These are phyloP conservation scores for Lentinula lateritia DNA, from an alignment of 768 basidiomycete species.

Conservation along the genomic window DNA sequence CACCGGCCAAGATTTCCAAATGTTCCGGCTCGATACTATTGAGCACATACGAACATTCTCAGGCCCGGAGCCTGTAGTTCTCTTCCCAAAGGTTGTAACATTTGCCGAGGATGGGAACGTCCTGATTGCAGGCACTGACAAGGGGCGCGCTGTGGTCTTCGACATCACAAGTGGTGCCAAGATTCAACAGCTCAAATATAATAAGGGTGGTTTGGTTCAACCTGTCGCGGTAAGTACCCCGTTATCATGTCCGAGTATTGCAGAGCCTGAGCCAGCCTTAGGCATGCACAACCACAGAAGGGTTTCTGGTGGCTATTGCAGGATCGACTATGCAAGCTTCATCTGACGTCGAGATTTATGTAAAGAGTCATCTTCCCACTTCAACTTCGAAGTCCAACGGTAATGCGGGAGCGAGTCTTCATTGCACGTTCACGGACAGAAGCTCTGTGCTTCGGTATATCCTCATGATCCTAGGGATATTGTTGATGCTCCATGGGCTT, in stretches of 20 bases:
- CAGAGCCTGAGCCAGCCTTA: neutral
- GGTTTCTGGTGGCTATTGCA: neutral
- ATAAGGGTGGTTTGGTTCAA: neutral
- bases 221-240: neutral
- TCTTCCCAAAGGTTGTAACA: neutral
- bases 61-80: neutral
- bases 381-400: no score
- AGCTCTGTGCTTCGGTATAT: no score
- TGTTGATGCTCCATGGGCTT: no score
- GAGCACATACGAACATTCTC: neutral
- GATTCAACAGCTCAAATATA: neutral
- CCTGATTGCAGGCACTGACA: neutral
- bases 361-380: no score
- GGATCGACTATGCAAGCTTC: neutral
- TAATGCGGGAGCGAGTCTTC: no score
- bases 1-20: neutral
- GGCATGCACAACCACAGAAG: neutral
- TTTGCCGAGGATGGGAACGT: neutral
- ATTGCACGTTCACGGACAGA: no score
- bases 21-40: neutral
- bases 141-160: neutral
- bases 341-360: neutral
- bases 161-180: neutral
- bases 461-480: no score
- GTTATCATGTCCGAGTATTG: no score